A percentile compares a stretch with the other conserved stretches of the same genome.
Evolutionary conservation across 768 basidiomycete genomes (phyloP).

Genomic region (Naganishia vishniacii): DNA sequence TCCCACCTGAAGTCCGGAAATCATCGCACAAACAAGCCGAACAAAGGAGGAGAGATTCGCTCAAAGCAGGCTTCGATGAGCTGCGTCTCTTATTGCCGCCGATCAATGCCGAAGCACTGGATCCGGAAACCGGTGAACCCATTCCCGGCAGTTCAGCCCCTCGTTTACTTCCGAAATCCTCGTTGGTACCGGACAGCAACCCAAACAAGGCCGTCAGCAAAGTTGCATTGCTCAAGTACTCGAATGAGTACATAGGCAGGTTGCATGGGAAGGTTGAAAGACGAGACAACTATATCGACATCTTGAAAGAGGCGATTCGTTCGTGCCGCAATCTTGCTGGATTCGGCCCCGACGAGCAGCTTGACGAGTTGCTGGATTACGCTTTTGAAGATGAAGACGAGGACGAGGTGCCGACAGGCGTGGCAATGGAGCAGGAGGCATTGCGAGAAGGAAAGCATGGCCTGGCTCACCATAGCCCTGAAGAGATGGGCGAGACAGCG

Average conservation of each 20-base stretch:
- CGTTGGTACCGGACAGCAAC: slow-evolving; percentile 67
- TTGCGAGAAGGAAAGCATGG: neutral
- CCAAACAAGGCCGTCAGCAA: slow-evolving; percentile 93
- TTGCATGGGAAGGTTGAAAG: slow-evolving; percentile 72
- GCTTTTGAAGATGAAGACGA: slow-evolving; percentile 47
- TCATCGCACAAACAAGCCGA: slow-evolving; percentile 80
- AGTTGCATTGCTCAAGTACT: slow-evolving; percentile 80
- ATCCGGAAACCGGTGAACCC: slow-evolving; percentile 66
- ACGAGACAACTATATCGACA: slow-evolving; percentile 70
- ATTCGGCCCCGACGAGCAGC: slow-evolving; percentile 20
- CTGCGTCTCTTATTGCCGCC: slow-evolving; percentile 68
- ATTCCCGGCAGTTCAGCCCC: slow-evolving; percentile 86
- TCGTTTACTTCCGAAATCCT: slow-evolving; percentile 69
- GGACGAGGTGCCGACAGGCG: slow-evolving; percentile 41
- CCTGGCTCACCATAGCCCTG: neutral
- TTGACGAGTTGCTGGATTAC: slow-evolving; percentile 32
- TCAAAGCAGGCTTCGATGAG: slow-evolving; percentile 75
- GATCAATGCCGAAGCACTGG: slow-evolving; percentile 64
- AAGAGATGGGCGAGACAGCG: neutral
- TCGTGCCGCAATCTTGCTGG: slow-evolving; percentile 53
- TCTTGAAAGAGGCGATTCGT: slow-evolving; percentile 62
- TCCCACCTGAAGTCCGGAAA: slow-evolving; percentile 44
- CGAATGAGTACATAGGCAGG: slow-evolving; percentile 77
- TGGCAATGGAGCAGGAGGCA: slow-evolving; percentile 8
- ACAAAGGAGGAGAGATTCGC: slow-evolving; percentile 91